Percentiles rank a stretch among this genome's conserved stretches.
Evolutionary conservation across 805 yeast genomes (phyloP).

Genomic region (Maudiozyma pseudohumilis): DNA sequence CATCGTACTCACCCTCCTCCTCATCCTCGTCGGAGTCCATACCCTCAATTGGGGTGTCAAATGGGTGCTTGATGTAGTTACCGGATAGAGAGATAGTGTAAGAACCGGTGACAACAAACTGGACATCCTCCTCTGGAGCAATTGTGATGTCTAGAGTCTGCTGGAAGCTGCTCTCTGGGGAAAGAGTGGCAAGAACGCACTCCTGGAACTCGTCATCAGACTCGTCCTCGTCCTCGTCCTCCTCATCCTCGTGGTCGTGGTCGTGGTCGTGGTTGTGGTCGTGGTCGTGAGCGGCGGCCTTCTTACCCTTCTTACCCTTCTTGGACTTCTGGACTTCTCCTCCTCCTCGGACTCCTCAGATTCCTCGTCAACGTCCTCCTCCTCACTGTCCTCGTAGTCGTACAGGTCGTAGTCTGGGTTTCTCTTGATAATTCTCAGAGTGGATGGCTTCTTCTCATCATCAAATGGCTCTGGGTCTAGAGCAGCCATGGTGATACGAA

Average conservation of each 20-base stretch:
- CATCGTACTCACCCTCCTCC: constrained; percentile 22
- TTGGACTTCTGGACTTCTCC: constrained; percentile 38
- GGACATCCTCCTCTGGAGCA: constrained; percentile 87
- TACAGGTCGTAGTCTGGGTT: constrained; percentile 40
- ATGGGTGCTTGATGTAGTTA: constrained; percentile 94
- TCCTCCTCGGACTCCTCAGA: constrained; percentile 36
- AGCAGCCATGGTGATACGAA: constrained; percentile 90
- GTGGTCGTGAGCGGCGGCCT: constrained; percentile 27
- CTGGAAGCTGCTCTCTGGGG: constrained; percentile 78
- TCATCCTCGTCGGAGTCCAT: constrained; percentile 39
- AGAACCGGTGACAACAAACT: constrained; percentile 92
- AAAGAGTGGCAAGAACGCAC: constrained; percentile 77
- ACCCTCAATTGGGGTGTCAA: constrained; percentile 40
- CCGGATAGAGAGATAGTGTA: constrained; percentile 89
- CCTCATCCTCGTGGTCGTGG: constrained; percentile 41
- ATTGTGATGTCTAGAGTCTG: constrained; percentile 86
- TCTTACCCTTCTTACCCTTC: background rate
- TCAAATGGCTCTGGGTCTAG: constrained; percentile 75
- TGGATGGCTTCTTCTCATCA: constrained; percentile 78
- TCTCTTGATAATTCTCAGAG: constrained; percentile 80
- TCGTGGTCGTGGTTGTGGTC: constrained; percentile 23
- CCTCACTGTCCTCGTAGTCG: constrained; percentile 37
- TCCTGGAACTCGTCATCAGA: constrained; percentile 75
- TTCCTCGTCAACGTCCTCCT: constrained; percentile 37
- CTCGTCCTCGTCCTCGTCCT: constrained; percentile 47